These are phyloP conservation scores for Plectosphaerella sp. DNA, from an alignment of 2,329 filamentous ascomycete species.

Conservation along the genomic window DNA sequence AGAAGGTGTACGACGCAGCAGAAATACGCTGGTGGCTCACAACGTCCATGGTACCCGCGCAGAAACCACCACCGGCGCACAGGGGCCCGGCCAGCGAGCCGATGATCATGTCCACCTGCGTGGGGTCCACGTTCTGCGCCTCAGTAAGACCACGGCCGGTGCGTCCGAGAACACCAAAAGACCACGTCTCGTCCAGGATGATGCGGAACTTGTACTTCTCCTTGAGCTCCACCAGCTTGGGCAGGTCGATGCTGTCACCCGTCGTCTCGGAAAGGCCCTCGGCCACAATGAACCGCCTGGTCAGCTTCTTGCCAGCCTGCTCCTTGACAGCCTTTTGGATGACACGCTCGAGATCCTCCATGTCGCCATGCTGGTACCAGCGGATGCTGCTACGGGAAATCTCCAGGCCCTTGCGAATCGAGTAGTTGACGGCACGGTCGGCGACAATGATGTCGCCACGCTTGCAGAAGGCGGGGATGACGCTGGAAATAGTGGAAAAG, in stretches of 20 bases:
- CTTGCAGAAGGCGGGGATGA: conserved; percentile 96
- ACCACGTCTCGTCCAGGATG: conserved; percentile 96
- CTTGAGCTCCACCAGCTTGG: conserved; percentile 88
- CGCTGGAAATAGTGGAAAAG: conserved; percentile 94
- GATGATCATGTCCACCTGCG: conserved; percentile 94
- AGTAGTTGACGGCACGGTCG: conserved; percentile 88
- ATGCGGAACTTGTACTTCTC: conserved; percentile 96
- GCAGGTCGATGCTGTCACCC: conserved; percentile 80
- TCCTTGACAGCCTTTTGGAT: conserved; percentile 83
- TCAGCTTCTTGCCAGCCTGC: conserved; percentile 82
- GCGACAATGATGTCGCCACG: conserved; percentile 95
- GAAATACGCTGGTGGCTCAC: conserved; percentile 95
- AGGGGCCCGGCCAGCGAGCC: conserved; percentile 87
- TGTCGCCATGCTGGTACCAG: conserved; percentile 95
- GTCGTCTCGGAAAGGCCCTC: conserved; percentile 91
- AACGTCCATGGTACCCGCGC: conserved; percentile 84
- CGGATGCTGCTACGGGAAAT: conserved; percentile 84
- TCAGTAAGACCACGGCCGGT: conserved; percentile 92
- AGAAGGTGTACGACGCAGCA: conserved; percentile 90
- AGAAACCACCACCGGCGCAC: conserved; percentile 93
- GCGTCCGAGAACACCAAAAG: conserved; percentile 88
- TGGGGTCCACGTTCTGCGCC: conserved; percentile 91
- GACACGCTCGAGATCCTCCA: conserved; percentile 85
- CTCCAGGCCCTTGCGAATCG: conserved; percentile 91
- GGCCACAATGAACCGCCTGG: conserved; percentile 90